Evolutionary conservation across 208 protist genomes (phyloP).

Genomic region (Crithidia expoeki): DNA sequence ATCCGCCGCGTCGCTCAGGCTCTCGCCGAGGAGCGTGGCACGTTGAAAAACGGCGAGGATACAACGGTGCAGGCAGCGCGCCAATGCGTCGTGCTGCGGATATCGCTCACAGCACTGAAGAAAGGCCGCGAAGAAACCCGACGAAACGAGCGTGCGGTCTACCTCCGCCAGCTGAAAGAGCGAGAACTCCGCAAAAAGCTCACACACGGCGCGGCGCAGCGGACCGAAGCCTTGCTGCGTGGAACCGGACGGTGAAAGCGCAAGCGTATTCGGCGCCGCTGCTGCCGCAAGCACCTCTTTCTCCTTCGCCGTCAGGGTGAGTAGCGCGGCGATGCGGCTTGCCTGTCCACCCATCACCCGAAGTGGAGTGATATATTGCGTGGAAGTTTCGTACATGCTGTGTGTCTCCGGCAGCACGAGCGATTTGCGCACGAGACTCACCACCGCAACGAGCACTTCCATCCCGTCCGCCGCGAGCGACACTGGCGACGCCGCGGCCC

Average conservation of each 20-base stretch:
- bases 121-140: conserved; percentile 53
- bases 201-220: conserved; percentile 46
- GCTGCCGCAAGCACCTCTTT: conserved; percentile 3
- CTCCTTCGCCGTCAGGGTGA: conserved; percentile 17
- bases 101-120: conserved; percentile 45
- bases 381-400: conserved; percentile 49
- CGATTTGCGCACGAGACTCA: conserved; percentile 60
- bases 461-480: conserved; percentile 57
- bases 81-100: conserved; percentile 49
- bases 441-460: conserved; percentile 43
- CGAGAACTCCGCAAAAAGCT: conserved; percentile 64
- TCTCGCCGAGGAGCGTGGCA: conserved; percentile 36
- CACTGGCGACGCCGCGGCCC: conserved; percentile 19
- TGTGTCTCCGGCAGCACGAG: conserved; percentile 50
- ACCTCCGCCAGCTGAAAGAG: conserved; percentile 44
- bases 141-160: conserved; percentile 46
- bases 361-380: conserved; percentile 43
- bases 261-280: background rate
- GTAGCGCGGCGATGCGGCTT: conserved; percentile 35
- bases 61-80: conserved; percentile 41
- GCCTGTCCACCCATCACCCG: conserved; percentile 33
- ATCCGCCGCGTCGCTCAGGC: conserved; percentile 30
- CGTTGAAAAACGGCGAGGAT: conserved; percentile 54
- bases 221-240: conserved; percentile 24
- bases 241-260: background rate